Percentiles rank a stretch among this genome's conserved stretches.
These are phyloP conservation scores for Leccinum broughii DNA, from an alignment of 768 basidiomycete species.

Conservation along the genomic window DNA sequence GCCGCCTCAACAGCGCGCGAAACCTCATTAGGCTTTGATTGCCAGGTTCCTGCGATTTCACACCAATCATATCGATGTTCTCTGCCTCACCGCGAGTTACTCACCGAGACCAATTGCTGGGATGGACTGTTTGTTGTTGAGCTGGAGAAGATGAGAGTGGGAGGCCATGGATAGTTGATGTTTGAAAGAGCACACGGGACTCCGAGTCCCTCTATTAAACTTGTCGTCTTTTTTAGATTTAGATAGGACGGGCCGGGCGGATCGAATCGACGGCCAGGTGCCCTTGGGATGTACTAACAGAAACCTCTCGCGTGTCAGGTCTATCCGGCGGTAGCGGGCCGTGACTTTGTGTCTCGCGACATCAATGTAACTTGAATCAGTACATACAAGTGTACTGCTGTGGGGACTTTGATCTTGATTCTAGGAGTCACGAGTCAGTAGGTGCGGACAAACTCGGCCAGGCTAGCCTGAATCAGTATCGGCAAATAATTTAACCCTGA, in stretches of 20 bases:
- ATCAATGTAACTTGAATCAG: neutral
- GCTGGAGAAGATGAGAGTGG: conserved; percentile 50
- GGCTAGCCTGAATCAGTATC: neutral
- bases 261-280: conserved; percentile 14
- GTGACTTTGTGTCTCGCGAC: neutral
- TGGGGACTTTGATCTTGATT: too few relatives aligned
- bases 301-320: neutral
- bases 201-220: neutral
- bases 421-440: neutral
- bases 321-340: neutral
- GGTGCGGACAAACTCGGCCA: neutral
- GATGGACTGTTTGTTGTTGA: conserved; percentile 60
- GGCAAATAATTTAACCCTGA: neutral
- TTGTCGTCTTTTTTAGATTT: neutral
- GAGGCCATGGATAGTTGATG: conserved; percentile 32
- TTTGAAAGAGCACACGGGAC: conserved; percentile 3
- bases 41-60: conserved; percentile 67
- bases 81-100: conserved; percentile 27
- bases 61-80: neutral
- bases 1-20: conserved; percentile 70
- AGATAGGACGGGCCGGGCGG: conserved; percentile 19
- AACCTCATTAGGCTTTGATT: conserved; percentile 73
- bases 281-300: neutral
- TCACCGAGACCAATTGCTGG: conserved; percentile 61
- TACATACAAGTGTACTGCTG: neutral